These are phyloP conservation scores for Colletotrichum siamense DNA, from an alignment of 2,329 filamentous ascomycete genomes.

Conservation along the genomic window DNA sequence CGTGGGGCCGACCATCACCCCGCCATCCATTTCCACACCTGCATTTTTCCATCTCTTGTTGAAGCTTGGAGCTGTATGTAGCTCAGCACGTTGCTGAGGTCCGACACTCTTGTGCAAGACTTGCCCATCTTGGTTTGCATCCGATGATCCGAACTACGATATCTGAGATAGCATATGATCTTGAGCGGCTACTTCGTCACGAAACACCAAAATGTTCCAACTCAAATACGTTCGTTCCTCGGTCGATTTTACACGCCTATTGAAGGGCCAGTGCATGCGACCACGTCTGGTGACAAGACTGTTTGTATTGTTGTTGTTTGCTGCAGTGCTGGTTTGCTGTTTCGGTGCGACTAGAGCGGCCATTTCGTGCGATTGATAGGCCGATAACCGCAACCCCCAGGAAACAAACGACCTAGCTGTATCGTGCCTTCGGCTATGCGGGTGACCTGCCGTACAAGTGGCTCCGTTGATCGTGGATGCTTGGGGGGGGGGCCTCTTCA, in stretches of 20 bases:
- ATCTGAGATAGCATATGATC: background rate
- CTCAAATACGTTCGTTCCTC: background rate
- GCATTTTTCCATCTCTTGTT: background rate
- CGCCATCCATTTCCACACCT: background rate
- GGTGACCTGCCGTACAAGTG: background rate
- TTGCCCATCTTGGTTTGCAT: background rate
- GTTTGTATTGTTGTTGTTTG: background rate
- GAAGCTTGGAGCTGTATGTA: background rate
- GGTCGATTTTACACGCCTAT: background rate
- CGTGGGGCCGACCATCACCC: background rate
- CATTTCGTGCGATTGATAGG: conserved; percentile 14
- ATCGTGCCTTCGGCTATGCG: conserved; percentile 9
- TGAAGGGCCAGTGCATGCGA: background rate
- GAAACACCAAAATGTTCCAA: background rate
- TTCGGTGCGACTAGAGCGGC: conserved; percentile 2
- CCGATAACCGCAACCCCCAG: conserved; percentile 7
- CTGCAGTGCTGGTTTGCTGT: background rate
- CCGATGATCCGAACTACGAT: background rate
- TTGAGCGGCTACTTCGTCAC: background rate
- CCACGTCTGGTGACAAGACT: background rate
- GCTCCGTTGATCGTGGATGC: background rate
- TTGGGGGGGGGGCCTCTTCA: background rate
- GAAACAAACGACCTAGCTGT: background rate
- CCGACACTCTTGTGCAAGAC: background rate
- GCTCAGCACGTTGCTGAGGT: background rate